Evolutionary conservation across 2,329 filamentous ascomycete species (phyloP), one percentile per base, ranked within the genome.

Genomic region (Zalaria sp.): DNA sequence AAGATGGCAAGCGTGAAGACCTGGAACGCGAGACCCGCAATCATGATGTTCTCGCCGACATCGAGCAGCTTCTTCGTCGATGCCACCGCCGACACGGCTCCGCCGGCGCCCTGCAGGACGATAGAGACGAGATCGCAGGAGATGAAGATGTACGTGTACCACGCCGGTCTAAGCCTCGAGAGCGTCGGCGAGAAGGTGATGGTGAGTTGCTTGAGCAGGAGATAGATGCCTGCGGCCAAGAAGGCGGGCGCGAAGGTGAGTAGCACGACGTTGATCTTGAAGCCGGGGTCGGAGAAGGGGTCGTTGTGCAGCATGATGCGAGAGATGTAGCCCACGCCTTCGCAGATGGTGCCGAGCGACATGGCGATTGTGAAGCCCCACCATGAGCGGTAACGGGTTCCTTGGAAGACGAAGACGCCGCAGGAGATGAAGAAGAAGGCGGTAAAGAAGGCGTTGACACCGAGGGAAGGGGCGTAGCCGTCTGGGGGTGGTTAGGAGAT

Each of bases 61-160:
- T 70, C 57, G 5, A 63, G 57, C n/a, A 67, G 52, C 2, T 56
- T 53, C 9, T 65, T 58, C 1, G 58, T 57, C 3, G 52, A 53
- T 1, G 69, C 69, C 0, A 67, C 66, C 0, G 75, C 72, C 1
- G 77, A 72, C 37, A 77, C 61, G 39, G 67, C 74, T 43, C 75
- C 75, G 8, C 74, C 74, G 5, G 64, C 64, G 4, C 71, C 73
- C 54, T 79, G 75, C 4, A 78, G 57, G 8, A 73, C 47, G n/a
- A 80, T 65, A n/a, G 69, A 72, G 41, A 73, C 49, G 35, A 78
- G 48, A 48, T 79, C 76, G 50, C 70, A 74, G n/a, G 60, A 52
- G 47, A 79, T 71, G 57, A 79, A 79, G 45, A 77, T 67, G 55
- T 68, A 68, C 7, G 74, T 75, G 66, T 57, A 57, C 29, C 43